These are phyloP conservation scores for Aspergillus brasiliensis DNA, from an alignment of 2,329 filamentous ascomycete genomes.

Conservation along the genomic window DNA sequence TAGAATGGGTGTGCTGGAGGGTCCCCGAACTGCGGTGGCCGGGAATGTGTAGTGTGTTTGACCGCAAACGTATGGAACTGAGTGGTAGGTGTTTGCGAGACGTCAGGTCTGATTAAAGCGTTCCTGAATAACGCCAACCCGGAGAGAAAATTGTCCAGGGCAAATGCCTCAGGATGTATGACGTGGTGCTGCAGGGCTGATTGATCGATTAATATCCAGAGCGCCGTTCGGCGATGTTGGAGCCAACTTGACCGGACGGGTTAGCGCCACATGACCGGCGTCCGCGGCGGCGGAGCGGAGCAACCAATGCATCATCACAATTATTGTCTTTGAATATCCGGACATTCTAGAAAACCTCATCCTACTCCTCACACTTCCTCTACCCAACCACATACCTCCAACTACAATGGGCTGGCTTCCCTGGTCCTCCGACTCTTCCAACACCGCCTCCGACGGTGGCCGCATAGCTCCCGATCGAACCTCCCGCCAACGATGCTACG, in stretches of 20 bases:
- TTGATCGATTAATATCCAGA: neutral
- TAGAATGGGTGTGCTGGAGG: neutral
- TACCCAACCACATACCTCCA: neutral
- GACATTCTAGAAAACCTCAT: neutral
- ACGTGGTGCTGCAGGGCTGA: neutral
- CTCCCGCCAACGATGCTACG: constrained; percentile 84
- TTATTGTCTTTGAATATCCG: neutral
- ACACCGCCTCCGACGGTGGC: constrained; percentile 56
- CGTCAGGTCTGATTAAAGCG: neutral
- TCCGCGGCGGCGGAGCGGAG: constrained; percentile 14
- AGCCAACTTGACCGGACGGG: constrained; percentile 12
- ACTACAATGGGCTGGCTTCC: constrained; percentile 57
- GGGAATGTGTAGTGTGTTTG: neutral
- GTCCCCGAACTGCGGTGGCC: neutral
- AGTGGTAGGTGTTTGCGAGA: neutral
- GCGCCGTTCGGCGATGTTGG: constrained; percentile 1
- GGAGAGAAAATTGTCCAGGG: neutral
- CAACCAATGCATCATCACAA: neutral
- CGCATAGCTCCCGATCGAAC: constrained; percentile 81
- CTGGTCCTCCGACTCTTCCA: constrained; percentile 46
- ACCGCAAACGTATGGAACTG: neutral
- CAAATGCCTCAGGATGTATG: neutral
- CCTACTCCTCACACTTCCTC: neutral
- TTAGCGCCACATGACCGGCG: constrained; percentile 23
- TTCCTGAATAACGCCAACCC: neutral